Evolutionary conservation across 2,329 filamentous ascomycete genomes (phyloP).

Genomic region (Cryoendolithus antarcticus): DNA sequence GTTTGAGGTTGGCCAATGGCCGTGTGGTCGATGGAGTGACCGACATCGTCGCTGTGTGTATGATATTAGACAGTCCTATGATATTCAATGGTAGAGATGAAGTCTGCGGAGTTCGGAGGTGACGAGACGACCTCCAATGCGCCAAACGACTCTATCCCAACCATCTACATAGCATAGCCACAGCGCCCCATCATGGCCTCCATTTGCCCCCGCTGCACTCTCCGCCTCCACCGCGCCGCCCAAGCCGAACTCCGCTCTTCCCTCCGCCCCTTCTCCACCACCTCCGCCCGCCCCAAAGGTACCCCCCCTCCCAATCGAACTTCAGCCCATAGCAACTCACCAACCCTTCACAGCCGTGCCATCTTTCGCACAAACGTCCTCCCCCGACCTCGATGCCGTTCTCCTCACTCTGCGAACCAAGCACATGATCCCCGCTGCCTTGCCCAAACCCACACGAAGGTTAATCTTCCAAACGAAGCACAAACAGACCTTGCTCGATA

Average conservation of each 20-base stretch:
- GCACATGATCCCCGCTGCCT: constrained; percentile 33
- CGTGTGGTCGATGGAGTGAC: constrained; percentile 45
- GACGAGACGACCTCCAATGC: too few species aligned
- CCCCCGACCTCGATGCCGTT: constrained; percentile 28
- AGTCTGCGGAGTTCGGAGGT: too few species aligned
- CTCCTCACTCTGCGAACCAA: constrained; percentile 30
- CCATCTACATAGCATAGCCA: too few species aligned
- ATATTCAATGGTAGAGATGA: too few species aligned
- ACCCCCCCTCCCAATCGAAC: neutral
- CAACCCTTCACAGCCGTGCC: constrained; percentile 22
- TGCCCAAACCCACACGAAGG: constrained; percentile 28
- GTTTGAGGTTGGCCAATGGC: constrained; percentile 60
- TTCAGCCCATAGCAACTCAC: neutral
- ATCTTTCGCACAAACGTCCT: constrained; percentile 28
- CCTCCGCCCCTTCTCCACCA: constrained; percentile 17
- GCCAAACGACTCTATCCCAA: too few species aligned
- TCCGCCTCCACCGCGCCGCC: constrained; percentile 19
- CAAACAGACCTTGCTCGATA: constrained; percentile 29
- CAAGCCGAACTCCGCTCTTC: constrained; percentile 7
- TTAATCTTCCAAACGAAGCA: constrained; percentile 31
- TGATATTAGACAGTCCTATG: too few species aligned
- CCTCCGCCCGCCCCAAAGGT: constrained; percentile 7
- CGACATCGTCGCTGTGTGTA: constrained; percentile 37
- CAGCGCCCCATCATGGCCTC: constrained; percentile 12
- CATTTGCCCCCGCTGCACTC: constrained; percentile 21